Evolutionary conservation across 2,329 filamentous ascomycete genomes (phyloP).

Genomic region (Cladosporium sphaerospermum): DNA sequence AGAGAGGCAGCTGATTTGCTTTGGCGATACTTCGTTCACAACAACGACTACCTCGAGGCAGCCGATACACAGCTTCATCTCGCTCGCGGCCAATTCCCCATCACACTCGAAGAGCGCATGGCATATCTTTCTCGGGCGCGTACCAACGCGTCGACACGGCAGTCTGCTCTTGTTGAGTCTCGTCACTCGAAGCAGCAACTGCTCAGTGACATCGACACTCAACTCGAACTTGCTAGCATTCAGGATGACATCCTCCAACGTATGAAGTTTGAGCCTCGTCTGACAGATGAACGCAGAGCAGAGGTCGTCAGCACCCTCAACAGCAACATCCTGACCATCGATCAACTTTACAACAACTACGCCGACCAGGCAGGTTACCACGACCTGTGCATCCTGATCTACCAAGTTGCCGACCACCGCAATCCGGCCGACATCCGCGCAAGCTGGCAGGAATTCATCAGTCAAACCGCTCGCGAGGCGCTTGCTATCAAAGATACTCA

Average conservation of each 20-base stretch:
- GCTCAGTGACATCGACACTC: conserved; percentile 74
- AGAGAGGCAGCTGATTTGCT: conserved; percentile 80
- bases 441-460: conserved; percentile 79
- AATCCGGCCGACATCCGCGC: conserved; percentile 75
- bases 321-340: conserved; percentile 69
- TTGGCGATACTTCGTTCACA: conserved; percentile 86
- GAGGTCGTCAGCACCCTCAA: conserved; percentile 62
- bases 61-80: conserved; percentile 79
- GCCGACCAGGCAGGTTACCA: conserved; percentile 89
- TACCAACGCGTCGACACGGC: conserved; percentile 82
- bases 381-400: conserved; percentile 88
- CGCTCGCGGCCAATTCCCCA: conserved; percentile 71
- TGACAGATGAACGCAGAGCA: conserved; percentile 56
- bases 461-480: conserved; percentile 53
- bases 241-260: conserved; percentile 85
- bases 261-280: conserved; percentile 64
- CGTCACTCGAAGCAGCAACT: conserved; percentile 68
- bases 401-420: conserved; percentile 84
- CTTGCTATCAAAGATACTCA: conserved; percentile 37
- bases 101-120: conserved; percentile 79
- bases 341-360: conserved; percentile 88
- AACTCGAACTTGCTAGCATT: conserved; percentile 88
- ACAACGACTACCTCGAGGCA: conserved; percentile 76
- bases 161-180: conserved; percentile 59
- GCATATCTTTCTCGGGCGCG: conserved; percentile 85